Conservation (phyloP, 495 filamentous ascomycete genomes). For the Tirmania nivea region DNA sequence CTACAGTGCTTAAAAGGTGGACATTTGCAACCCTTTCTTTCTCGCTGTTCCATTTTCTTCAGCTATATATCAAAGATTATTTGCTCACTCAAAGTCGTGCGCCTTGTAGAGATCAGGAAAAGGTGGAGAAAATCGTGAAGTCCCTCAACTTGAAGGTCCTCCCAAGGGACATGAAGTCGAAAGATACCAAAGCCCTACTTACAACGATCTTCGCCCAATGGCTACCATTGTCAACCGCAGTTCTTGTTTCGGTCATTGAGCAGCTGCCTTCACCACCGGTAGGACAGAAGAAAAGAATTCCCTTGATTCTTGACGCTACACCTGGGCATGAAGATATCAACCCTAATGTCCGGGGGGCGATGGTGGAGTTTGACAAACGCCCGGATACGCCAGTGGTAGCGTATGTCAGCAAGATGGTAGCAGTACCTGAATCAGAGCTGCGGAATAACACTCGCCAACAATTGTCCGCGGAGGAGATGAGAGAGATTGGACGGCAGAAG, state of each 20-base stretch:
- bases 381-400: slow-evolving; percentile 62
- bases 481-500: slow-evolving; percentile 71
- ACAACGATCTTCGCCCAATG: slow-evolving; percentile 71
- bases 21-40: slow-evolving; percentile 2
- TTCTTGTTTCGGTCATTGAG: slow-evolving; percentile 83
- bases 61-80: slow-evolving; percentile 12
- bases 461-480: slow-evolving; percentile 71
- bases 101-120: slow-evolving; percentile 41
- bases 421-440: slow-evolving; percentile 76
- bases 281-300: slow-evolving; percentile 69
- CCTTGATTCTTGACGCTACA: slow-evolving; percentile 55
- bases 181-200: slow-evolving; percentile 64
- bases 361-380: slow-evolving; percentile 52
- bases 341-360: slow-evolving; percentile 45
- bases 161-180: slow-evolving; percentile 60
- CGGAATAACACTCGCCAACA: slow-evolving; percentile 48
- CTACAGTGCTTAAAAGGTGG: slow-evolving; percentile 31
- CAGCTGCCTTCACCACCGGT: slow-evolving; percentile 64
- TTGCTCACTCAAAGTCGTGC: slow-evolving; percentile 5
- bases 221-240: slow-evolving; percentile 80
- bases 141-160: slow-evolving; percentile 67
- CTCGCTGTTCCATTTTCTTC: slow-evolving; percentile 6
- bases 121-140: slow-evolving; percentile 88
- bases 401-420: slow-evolving; percentile 97
- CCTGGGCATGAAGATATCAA: slow-evolving; percentile 54